These are phyloP conservation scores for Brassica juncea DNA, from an alignment of 345 rosid species.

Conservation along the genomic window DNA sequence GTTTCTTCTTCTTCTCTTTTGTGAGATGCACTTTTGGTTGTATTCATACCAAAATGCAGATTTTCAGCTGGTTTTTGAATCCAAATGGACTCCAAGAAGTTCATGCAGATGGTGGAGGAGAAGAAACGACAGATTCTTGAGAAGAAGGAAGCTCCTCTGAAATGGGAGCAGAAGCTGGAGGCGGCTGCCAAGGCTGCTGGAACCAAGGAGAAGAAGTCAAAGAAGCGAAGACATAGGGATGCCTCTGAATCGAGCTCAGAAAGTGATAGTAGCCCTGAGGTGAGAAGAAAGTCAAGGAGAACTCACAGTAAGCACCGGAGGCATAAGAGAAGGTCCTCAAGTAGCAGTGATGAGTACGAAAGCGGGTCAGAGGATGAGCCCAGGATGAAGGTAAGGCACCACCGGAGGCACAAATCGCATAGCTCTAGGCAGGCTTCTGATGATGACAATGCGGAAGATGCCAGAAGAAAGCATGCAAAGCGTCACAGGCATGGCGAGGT, in stretches of 20 bases:
- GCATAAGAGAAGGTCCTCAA: slow-evolving; percentile 49
- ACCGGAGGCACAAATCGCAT: slow-evolving; percentile 45
- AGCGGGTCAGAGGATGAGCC: slow-evolving; percentile 55
- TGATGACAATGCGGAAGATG: slow-evolving; percentile 40
- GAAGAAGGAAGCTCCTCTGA: slow-evolving; percentile 82
- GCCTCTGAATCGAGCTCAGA: slow-evolving; percentile 50
- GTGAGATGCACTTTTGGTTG: slow-evolving; percentile 91
- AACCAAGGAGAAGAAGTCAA: slow-evolving; percentile 59
- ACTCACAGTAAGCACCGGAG: slow-evolving; percentile 59
- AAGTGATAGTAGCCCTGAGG: slow-evolving; percentile 50
- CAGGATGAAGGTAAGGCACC: slow-evolving; percentile 51
- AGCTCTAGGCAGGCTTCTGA: slow-evolving; percentile 45
- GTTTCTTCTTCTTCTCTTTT: slow-evolving; percentile 81
- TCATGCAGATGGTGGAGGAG: slow-evolving; percentile 95
- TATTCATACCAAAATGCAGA: slow-evolving; percentile 90
- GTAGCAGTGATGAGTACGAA: slow-evolving; percentile 46
- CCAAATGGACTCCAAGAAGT: slow-evolving; percentile 94
- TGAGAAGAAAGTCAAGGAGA: slow-evolving; percentile 54
- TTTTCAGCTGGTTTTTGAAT: slow-evolving; percentile 59
- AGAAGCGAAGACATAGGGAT: slow-evolving; percentile 61
- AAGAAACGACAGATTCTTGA: slow-evolving; percentile 77
- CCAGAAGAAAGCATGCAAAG: slow-evolving; percentile 37
- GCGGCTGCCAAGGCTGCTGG: slow-evolving; percentile 80
- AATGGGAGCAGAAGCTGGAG: slow-evolving; percentile 97
- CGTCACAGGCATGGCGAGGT: slow-evolving; percentile 32